phyloP scores from a whole-genome alignment of 2,329 filamentous ascomycete species.

The Ascochyta koolunga region DNA sequence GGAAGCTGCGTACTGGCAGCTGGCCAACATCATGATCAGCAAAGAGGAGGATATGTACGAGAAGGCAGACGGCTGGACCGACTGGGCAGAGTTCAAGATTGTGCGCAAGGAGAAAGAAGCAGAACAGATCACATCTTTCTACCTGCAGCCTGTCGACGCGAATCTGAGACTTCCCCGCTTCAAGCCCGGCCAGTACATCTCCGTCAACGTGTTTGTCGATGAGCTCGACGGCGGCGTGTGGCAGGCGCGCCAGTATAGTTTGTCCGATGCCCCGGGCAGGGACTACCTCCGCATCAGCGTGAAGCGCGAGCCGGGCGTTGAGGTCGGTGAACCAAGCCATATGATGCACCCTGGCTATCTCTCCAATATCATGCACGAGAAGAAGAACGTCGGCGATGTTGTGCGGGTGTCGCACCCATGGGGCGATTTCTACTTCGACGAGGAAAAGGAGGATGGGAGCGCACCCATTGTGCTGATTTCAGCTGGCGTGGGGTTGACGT shows the following conservation, averaged over 20 bases:
- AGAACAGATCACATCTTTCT: constrained; percentile 73
- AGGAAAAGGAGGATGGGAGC: constrained; percentile 49
- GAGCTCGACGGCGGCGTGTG: constrained; percentile 55
- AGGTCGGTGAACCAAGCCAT: constrained; percentile 53
- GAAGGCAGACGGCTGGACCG: constrained; percentile 66
- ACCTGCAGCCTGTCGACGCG: constrained; percentile 68
- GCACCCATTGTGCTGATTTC: constrained; percentile 69
- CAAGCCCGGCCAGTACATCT: constrained; percentile 75
- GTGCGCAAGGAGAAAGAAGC: constrained; percentile 69
- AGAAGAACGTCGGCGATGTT: constrained; percentile 64
- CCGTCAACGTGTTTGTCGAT: constrained; percentile 64
- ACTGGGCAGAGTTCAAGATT: constrained; percentile 72
- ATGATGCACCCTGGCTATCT: constrained; percentile 66
- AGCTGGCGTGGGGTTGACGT: constrained; percentile 72
- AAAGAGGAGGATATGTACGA: constrained; percentile 69
- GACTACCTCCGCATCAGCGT: constrained; percentile 73
- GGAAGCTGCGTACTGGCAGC: constrained; percentile 73
- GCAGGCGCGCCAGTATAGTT: constrained; percentile 75
- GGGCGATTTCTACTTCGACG: constrained; percentile 66
- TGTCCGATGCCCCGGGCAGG: constrained; percentile 67
- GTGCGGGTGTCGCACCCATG: constrained; percentile 70
- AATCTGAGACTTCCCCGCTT: constrained; percentile 65
- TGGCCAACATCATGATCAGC: constrained; percentile 74
- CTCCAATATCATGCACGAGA: constrained; percentile 72
- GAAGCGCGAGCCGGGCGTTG: constrained; percentile 67